Base-by-base conservation (phyloP, 2,329 filamentous ascomycete genomes). In the Pseudocercospora crystallina region DNA sequence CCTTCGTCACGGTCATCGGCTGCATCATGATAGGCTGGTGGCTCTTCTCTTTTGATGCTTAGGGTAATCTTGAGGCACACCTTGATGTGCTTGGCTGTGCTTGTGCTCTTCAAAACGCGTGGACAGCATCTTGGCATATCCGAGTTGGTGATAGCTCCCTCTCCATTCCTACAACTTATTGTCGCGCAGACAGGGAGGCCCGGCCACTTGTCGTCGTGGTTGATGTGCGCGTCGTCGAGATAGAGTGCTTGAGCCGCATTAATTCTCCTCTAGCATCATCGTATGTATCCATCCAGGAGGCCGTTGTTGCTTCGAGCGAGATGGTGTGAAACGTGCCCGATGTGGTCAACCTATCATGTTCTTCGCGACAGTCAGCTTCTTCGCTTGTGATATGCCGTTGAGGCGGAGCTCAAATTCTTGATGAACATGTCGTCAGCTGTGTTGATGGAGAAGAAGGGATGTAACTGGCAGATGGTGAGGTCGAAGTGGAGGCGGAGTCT, bases 121-220 rank as follows among this genome's bases (percentile, higher is more conserved):
- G 36, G 14, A 17, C 10, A 17, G 10, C 26, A 12, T 5, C 36
- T 39, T 39, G 36, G 36, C 36, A 39, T n/a, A 17, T 13, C 12
- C 15, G 36, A 13, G 14, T 17, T 10, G 36, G 14, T 13, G 36
- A 17, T n/a, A n/a, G n/a, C n/a, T n/a, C n/a, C n/a, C n/a, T n/a
- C n/a, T n/a, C n/a, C 14, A 13, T 17, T 17, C 36, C 36, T 39
- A 39, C 36, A 39, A 39, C 36, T 39, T 39, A 39, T 39, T 39
- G 36, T 39, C 36, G 36, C 36, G 36, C 36, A 39, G 9, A 15
- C 36, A 8, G 11, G 36, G 36, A n/a, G 36, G 26, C 13, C 36
- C 36, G 36, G 36, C 36, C 36, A 39, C 36, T 39, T 39, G 13
- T 17, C 26, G 36, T 39, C 15, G 14, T 13, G 15, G 36, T 39